Evolutionary conservation across 306 rosid genomes (phyloP), one percentile per base, ranked within the genome.

Genomic region (Alnus glutinosa): DNA sequence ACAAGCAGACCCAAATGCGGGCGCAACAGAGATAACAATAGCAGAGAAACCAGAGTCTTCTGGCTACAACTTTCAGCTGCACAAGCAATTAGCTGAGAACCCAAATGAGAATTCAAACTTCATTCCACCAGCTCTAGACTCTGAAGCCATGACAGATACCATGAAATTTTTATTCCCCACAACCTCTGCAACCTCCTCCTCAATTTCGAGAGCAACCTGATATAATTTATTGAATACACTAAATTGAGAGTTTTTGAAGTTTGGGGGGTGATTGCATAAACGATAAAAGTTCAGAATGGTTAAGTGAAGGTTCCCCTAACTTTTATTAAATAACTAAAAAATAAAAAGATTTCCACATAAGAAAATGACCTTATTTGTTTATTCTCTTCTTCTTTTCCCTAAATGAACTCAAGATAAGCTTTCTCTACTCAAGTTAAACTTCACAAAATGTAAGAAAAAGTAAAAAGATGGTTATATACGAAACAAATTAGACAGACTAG

Each of bases 11-110:
- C 82, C 83, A 15, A 75, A 88, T 59, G 77, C 47, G 34, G 91
- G 82, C 49, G 73, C 86, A 3, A 74, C 46, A 55, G 93, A 87
- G 13, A 80, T 87, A 85, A 82, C 51, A 30, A 83, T 87, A 71
- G 78, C 82, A 44, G 93, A 86, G 48, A 82, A 91, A 36, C 80
- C 94, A 4, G 97, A 90, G 84, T 87, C 93, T 30, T 84, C 90
- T n/a, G 90, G 90, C 12, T 90, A 89, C 81, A 88, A 87, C 57
- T 88, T 88, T 37, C 89, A 89, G 82, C 82, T 88, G n/a, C 87
- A 79, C 5, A 76, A 83, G 77, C 89, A 86, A 18, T 55, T 85
- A 12, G 77, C 80, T 57, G 83, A 86, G 76, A 80, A 81, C 69
- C 77, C 71, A 18, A 77, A 75, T 55, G 70, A 80, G 12, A 59